Base-by-base conservation (phyloP, 345 rosid genomes). In the Sapria himalayana region DNA sequence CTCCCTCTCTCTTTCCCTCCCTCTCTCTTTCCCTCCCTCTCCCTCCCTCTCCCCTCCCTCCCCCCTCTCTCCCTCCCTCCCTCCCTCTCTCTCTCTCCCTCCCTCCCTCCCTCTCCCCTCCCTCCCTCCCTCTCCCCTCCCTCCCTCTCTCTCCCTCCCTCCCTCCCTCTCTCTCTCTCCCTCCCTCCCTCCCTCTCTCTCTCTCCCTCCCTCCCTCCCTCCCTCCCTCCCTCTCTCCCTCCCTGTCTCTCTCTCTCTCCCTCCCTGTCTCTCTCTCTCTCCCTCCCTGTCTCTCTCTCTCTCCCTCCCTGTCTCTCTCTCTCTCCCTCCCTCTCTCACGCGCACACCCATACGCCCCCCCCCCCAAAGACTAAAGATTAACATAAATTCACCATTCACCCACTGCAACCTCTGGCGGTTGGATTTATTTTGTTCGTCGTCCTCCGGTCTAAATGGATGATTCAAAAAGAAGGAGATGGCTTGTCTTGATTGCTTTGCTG, bases 401-500 rank as follows among this genome's bases (percentile, higher is more conserved):
- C 11, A 9, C 17, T 25, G 32, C 22, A 9, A 0, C 4, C 29
- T 37, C 14, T 20, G 15, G 51, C 23, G 45, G 21, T 37, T 29
- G 16, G 21, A 13, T 38, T 2, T n/a, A 17, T 15, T 4, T 5
- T 9, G 8, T 53, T 54, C 50, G 38, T 43, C 34, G 21, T 31
- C 36, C 11, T 5, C 22, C 44, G 46, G 38, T 43, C 16, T 10
- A 25, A 1, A 39, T 12, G 27, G 50, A 59, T 9, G 31, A 53
- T 9, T 19, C 2, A 17, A 47, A 47, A 19, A 70, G 69, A 46
- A 80, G 50, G 49, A 84, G 60, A 63, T 72, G 74, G 89, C 42
- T 91, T 9, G 19, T 75, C 50, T 38, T 60, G 2, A 38, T 80
- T 1, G 95, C 78, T 21, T 34, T 70, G 2, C 52, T 61, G 11